Percentiles rank a stretch among this genome's conserved stretches.
Conservation (phyloP, 768 basidiomycete species). For the Leccinum arenicola region DNA sequence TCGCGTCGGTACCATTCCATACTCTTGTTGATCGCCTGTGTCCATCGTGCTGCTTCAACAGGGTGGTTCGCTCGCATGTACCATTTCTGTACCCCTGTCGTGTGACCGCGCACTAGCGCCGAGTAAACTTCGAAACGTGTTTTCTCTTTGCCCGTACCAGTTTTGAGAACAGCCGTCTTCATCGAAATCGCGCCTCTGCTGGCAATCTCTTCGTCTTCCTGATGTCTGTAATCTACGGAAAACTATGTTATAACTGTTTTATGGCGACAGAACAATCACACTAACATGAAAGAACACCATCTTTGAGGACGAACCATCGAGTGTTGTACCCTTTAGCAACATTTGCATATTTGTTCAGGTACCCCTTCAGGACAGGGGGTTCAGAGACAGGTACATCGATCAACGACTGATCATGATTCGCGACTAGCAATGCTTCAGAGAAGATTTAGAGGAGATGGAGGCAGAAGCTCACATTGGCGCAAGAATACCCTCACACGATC, state of each 20-base stretch:
- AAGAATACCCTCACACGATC: slow-evolving; percentile 81
- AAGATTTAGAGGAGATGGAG: neutral
- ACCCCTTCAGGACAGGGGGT: slow-evolving; percentile 67
- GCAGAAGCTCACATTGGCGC: slow-evolving; percentile 63
- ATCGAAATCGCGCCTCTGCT: slow-evolving; percentile 87
- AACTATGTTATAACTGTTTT: slow-evolving; percentile 2
- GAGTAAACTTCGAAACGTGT: slow-evolving; percentile 83
- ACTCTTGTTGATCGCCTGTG: slow-evolving; percentile 66
- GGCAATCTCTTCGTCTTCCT: slow-evolving; percentile 85
- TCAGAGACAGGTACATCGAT: slow-evolving; percentile 50
- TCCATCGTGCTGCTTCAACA: slow-evolving; percentile 88
- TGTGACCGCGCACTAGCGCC: slow-evolving; percentile 45
- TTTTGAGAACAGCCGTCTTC: slow-evolving; percentile 68
- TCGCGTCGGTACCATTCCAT: slow-evolving; percentile 69
- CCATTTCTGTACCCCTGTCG: slow-evolving; percentile 63
- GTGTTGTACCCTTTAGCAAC: slow-evolving; percentile 88
- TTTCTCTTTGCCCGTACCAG: slow-evolving; percentile 49
- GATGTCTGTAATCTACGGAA: slow-evolving; percentile 68
- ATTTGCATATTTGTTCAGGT: slow-evolving; percentile 90
- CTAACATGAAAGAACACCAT: slow-evolving; percentile 83
- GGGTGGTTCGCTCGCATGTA: slow-evolving; percentile 84
- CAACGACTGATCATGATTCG: slow-evolving; percentile 75
- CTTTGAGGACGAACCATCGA: slow-evolving; percentile 89
- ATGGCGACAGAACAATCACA: slow-evolving; percentile 9
- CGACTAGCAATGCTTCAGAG: slow-evolving; percentile 43